A percentile compares a stretch with the other conserved stretches of the same genome.
These are phyloP conservation scores for Paracorniculantispora psalliotae DNA, from an alignment of 2,329 filamentous ascomycete genomes.

Conservation along the genomic window DNA sequence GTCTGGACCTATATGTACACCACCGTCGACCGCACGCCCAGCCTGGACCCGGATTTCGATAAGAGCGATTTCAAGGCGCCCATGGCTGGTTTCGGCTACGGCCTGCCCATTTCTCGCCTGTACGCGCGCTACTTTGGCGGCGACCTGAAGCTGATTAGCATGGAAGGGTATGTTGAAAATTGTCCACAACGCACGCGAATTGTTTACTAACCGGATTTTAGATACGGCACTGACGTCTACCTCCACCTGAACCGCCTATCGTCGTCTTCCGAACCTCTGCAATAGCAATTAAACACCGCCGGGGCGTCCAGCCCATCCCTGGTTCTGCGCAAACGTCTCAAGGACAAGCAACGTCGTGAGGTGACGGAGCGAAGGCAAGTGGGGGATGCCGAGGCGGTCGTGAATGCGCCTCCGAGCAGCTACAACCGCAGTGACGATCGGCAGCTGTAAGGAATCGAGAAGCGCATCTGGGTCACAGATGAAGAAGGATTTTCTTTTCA, in stretches of 20 bases:
- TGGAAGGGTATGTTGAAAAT: constrained; percentile 88
- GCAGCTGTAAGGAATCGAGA: constrained; percentile 28
- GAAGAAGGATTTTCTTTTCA: no score
- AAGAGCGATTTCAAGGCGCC: constrained; percentile 99
- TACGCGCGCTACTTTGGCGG: constrained; percentile 98
- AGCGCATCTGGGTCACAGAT: neutral
- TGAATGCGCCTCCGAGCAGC: constrained; percentile 48
- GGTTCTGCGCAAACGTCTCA: constrained; percentile 60
- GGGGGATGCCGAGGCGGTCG: constrained; percentile 75
- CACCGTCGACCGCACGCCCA: constrained; percentile 92
- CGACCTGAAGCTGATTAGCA: constrained; percentile 94
- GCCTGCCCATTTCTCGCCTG: constrained; percentile 84
- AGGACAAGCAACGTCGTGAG: constrained; percentile 51
- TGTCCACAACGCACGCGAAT: no score
- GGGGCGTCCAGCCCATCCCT: constrained; percentile 26
- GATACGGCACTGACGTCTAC: constrained; percentile 97
- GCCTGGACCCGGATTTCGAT: constrained; percentile 93
- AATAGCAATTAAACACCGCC: constrained; percentile 71
- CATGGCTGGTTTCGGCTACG: constrained; percentile 99
- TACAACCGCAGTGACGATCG: constrained; percentile 26
- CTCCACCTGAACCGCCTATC: constrained; percentile 94
- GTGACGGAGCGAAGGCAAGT: constrained; percentile 86
- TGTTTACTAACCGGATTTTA: no score
- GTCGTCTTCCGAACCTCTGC: constrained; percentile 90
- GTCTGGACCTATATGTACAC: constrained; percentile 99